Base-by-base conservation (phyloP, 768 basidiomycete genomes). In the Agrocybe praecox region DNA sequence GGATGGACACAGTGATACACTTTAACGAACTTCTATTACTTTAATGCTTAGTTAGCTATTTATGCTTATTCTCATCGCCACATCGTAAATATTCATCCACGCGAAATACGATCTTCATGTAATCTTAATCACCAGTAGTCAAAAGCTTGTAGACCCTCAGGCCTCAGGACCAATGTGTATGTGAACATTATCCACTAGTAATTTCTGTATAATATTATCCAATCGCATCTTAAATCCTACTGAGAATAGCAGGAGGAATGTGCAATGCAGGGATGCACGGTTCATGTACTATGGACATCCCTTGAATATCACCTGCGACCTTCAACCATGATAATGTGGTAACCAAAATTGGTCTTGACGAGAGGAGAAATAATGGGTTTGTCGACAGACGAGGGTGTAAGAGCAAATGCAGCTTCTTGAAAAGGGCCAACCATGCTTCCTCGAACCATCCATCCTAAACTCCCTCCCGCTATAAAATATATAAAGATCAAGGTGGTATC, bases 321-420 rank as follows among this genome's bases (percentile, higher is more conserved):
- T 74, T 94, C 92, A 7, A 93, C 92, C 90, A 94, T 91, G 69
- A 94, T 93, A 65, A 94, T 87, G 68, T 94, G 92, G 71, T 94
- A 94, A 14, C 92, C 92, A 65, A 87, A 87, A 58, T 81, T 83
- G 6, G 92, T 94, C 73, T 93, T 94, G 32, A 94, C 87, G 48
- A 94, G 80, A 15, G 85, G 72, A 1, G 90, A 89, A 17, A 83
- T 66, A 49, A 81, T 73, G 3, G 92, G 92, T 60, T 90, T 92
- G 71, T 92, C 92, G 58, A 90, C 83, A 3, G 88, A 82, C 8
- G 92, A 94, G 2, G 92, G 91, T 23, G 81, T 75, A 46, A 94
- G 79, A 17, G 84, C 85, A 70, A 94, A 94, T 6, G 91, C 92
- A n/a, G 85, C 92, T 55, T 94, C 92, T 72, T 94, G 92, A 70